Base-by-base conservation (phyloP, 331 rosid genomes). In the Pyrus hybrid region DNA sequence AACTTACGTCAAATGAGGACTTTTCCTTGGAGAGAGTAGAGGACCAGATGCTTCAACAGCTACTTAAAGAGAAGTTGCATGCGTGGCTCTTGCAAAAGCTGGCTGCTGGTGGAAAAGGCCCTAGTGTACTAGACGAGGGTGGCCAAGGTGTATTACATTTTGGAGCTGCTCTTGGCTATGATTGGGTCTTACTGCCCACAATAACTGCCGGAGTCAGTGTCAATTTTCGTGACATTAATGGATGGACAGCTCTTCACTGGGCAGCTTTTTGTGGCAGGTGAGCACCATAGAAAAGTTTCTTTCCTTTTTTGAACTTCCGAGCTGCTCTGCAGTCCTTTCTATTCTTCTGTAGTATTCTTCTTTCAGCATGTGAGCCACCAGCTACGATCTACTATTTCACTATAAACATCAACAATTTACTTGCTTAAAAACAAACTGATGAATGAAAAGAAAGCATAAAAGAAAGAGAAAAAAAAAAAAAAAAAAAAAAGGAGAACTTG, bases 171-270 rank as follows among this genome's bases (percentile, higher is more conserved):
- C 93, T 93, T 80, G 93, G 91, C 70, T 93, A 89, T 73, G 86
- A 91, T 78, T 93, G 98, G 98, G 98, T 95, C 75, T 69, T 93
- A 63, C 73, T 82, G 76, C 97, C 98, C 7, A 86, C 90, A 67
- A 71, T 79, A 68, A 76, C 83, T 85, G 89, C 97, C 1, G 97
- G 98, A 71, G 93, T 89, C 25, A 88, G 83, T 70, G 88, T 91
- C 71, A 93, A 93, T 77, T 93, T 93, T 66, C 96, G 96, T 64
- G 98, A 93, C 78, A 81, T 76, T 72, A 85, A 91, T 83, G 98
- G 97, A 78, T 93, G 97, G 98, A 91, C 93, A 8, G 92, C 97
- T 54, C 97, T 93, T 83, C 98, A 93, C 75, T 93, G 98, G 98
- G 98, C 98, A 6, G 97, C 98, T 43, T 87, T 76, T 76, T 89